These are phyloP conservation scores for Grifola frondosa DNA, from an alignment of 1,284 basidiomycete species.

Conservation along the genomic window DNA sequence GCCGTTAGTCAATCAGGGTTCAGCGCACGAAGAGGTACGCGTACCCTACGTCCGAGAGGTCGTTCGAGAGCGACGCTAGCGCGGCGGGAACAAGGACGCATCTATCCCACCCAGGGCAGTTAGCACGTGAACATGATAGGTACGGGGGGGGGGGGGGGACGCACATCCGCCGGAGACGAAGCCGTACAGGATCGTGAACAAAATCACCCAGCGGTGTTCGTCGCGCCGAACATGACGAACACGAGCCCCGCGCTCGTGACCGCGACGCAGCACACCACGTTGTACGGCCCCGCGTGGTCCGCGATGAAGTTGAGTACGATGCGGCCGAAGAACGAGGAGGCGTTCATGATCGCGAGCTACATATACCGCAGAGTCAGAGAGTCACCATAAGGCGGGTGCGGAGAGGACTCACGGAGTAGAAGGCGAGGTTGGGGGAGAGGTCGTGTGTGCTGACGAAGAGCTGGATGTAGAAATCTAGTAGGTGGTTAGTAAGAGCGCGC, in stretches of 20 bases:
- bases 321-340: constrained; percentile 17
- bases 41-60: constrained; percentile 6
- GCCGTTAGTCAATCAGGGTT: not conserved
- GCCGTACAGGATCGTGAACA: constrained; percentile 25
- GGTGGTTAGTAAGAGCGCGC: not conserved
- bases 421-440: constrained; percentile 19
- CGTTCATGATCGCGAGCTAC: constrained; percentile 25
- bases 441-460: constrained; percentile 24
- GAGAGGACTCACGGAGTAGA: constrained; percentile 19
- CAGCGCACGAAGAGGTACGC: not conserved
- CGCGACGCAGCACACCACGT: constrained; percentile 13
- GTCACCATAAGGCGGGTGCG: not conserved
- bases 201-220: constrained; percentile 12
- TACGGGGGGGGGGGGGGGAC: constrained; percentile 4
- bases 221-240: constrained; percentile 24
- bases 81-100: not conserved
- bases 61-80: not conserved
- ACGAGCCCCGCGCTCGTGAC: constrained; percentile 14
- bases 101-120: not conserved
- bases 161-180: constrained; percentile 26
- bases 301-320: constrained; percentile 20
- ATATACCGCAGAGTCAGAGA: not conserved
- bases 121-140: not conserved
- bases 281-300: constrained; percentile 23
- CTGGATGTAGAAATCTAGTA: constrained; percentile 26